These are phyloP conservation scores for Boletus reticuloceps DNA, from an alignment of 768 basidiomycete genomes.

Conservation along the genomic window DNA sequence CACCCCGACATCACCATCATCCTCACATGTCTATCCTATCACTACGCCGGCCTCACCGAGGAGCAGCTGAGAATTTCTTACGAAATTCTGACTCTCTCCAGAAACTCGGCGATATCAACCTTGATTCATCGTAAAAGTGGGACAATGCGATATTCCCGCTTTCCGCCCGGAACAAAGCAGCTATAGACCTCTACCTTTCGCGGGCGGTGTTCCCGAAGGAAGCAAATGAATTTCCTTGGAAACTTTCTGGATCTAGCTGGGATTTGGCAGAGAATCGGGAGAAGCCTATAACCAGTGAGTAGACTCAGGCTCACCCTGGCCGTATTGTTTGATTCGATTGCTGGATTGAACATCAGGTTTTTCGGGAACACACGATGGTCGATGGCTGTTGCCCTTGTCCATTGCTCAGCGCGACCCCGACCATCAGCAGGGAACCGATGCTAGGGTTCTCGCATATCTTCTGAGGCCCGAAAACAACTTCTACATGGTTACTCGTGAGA, in stretches of 20 bases:
- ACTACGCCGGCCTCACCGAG: no score
- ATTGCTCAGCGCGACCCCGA: conserved; percentile 13
- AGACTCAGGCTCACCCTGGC: no score
- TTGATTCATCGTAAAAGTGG: background rate
- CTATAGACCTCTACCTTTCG: background rate
- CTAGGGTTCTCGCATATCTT: background rate
- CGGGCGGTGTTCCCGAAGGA: no score
- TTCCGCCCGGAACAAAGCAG: background rate
- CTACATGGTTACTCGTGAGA: no score
- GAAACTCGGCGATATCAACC: background rate
- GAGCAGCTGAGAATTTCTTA: no score
- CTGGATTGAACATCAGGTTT: conserved; percentile 26
- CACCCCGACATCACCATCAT: background rate
- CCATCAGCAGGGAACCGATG: background rate
- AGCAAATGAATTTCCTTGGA: no score
- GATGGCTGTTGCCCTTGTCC: conserved; percentile 17
- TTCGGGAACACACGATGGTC: conserved; percentile 52
- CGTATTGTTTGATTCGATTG: background rate
- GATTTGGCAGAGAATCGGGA: background rate
- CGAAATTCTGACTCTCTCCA: no score
- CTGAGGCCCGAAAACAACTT: no score
- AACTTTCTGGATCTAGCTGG: background rate
- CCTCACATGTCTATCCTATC: background rate
- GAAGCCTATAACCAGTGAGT: background rate
- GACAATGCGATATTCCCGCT: background rate